A percentile compares a stretch with the other conserved stretches of the same genome.
Evolutionary conservation across 192 early-diverging fungal genomes (phyloP).

Genomic region (Linnemannia hyalina): DNA sequence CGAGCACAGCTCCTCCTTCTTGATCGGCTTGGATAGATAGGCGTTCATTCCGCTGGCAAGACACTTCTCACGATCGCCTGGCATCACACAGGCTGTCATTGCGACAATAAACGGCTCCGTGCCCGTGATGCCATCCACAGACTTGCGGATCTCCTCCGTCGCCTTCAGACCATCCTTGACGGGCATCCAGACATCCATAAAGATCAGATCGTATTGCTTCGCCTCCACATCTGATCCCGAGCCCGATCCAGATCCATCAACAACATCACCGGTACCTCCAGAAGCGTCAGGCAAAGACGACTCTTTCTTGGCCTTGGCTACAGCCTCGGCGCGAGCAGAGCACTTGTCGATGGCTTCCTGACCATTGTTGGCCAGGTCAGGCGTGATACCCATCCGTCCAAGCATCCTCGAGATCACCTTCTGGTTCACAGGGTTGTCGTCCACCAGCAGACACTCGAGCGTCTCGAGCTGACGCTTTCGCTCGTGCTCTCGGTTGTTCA

Average conservation of each 20-base stretch:
- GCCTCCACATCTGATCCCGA: neutral
- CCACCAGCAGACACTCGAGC: constrained; percentile 54
- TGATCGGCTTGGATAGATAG: constrained; percentile 62
- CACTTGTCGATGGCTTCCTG: constrained; percentile 56
- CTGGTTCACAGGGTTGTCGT: constrained; percentile 63
- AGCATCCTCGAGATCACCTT: constrained; percentile 55
- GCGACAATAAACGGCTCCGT: constrained; percentile 31
- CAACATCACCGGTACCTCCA: neutral
- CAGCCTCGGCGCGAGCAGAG: constrained; percentile 35
- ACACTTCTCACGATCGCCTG: constrained; percentile 51
- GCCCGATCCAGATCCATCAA: neutral
- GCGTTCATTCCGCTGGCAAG: constrained; percentile 65
- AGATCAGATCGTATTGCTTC: constrained; percentile 55
- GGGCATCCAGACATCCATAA: constrained; percentile 59
- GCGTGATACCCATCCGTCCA: constrained; percentile 42
- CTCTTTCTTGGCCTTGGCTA: neutral
- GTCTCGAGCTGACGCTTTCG: constrained; percentile 37
- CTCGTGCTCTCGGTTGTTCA: constrained; percentile 30
- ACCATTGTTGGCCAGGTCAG: constrained; percentile 55
- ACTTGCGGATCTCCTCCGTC: constrained; percentile 40
- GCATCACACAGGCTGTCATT: constrained; percentile 59
- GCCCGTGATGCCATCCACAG: constrained; percentile 34
- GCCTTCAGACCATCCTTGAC: constrained; percentile 54
- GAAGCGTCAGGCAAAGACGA: neutral
- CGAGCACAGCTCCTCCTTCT: constrained; percentile 59